phyloP scores from a whole-genome alignment of 257 asterid genomes.

The Misopates orontium region DNA sequence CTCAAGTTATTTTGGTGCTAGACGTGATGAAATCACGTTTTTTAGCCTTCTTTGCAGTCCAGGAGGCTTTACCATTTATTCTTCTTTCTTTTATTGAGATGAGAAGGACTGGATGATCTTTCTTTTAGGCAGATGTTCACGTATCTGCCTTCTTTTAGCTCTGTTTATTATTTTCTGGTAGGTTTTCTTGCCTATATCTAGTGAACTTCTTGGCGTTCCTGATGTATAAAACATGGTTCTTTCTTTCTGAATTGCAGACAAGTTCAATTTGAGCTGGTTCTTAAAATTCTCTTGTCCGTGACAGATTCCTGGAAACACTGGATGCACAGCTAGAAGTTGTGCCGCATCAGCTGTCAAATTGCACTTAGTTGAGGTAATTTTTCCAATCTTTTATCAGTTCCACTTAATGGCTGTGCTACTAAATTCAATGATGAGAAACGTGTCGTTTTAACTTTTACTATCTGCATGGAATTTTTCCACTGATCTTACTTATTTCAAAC shows the following conservation, averaged over 20 bases:
- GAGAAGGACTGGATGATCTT: background rate
- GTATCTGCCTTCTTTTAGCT: slow-evolving; percentile 15
- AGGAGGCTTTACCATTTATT: too few relatives aligned
- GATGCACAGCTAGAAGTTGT: slow-evolving; percentile 93
- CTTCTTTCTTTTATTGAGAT: too few relatives aligned
- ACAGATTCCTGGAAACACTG: slow-evolving; percentile 96
- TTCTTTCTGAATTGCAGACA: slow-evolving; percentile 26
- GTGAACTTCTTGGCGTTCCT: slow-evolving; percentile 5
- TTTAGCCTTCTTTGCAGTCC: too few relatives aligned
- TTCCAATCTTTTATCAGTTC: background rate
- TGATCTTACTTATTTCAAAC: slow-evolving; percentile 14
- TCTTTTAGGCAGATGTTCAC: background rate
- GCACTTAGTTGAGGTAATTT: slow-evolving; percentile 77
- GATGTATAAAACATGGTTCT: slow-evolving; percentile 10
- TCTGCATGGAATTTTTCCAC: slow-evolving; percentile 18
- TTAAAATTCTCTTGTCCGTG: slow-evolving; percentile 34
- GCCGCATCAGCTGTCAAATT: slow-evolving; percentile 94
- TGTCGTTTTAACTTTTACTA: background rate
- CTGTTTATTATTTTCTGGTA: slow-evolving; percentile 5
- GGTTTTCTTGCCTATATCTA: background rate
- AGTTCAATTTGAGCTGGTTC: slow-evolving; percentile 24
- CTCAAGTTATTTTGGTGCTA: background rate
- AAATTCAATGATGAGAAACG: background rate
- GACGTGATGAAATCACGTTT: too few relatives aligned
- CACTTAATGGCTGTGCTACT: background rate